phyloP scores from a whole-genome alignment of 768 basidiomycete species.

The Pulveroboletus ravenelii region DNA sequence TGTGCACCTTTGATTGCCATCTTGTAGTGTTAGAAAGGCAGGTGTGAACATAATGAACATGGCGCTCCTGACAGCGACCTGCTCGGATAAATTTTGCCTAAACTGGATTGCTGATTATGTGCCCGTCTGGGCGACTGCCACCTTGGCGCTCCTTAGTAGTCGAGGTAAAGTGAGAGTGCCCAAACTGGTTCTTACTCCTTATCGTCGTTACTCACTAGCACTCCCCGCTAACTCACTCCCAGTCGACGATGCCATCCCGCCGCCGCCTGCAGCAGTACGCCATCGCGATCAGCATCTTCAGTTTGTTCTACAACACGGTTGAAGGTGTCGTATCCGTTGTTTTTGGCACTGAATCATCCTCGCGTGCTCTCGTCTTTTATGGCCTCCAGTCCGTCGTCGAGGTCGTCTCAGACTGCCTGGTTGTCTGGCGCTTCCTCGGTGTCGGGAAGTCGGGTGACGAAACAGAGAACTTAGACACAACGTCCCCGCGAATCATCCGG shows the following conservation, averaged over 20 bases:
- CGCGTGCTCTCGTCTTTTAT: conserved; percentile 43
- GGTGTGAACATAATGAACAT: no score
- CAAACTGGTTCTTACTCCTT: no score
- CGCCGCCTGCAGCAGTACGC: conserved; percentile 32
- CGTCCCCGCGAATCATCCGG: conserved; percentile 11
- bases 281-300: conserved; percentile 38
- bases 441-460: conserved; percentile 34
- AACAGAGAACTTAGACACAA: neutral
- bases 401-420: conserved; percentile 40
- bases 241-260: conserved; percentile 16
- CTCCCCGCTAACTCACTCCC: neutral
- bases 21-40: no score
- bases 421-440: conserved; percentile 41
- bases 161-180: no score
- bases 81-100: no score
- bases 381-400: conserved; percentile 47
- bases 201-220: no score
- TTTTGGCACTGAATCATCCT: conserved; percentile 42
- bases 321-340: conserved; percentile 43
- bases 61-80: no score
- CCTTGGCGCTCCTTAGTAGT: no score
- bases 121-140: no score
- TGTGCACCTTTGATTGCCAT: no score
- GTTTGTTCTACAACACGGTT: conserved; percentile 35
- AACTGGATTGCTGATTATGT: no score